These are phyloP conservation scores for Colletotrichum destructivum DNA, from an alignment of 2,329 filamentous ascomycete genomes.

Conservation along the genomic window DNA sequence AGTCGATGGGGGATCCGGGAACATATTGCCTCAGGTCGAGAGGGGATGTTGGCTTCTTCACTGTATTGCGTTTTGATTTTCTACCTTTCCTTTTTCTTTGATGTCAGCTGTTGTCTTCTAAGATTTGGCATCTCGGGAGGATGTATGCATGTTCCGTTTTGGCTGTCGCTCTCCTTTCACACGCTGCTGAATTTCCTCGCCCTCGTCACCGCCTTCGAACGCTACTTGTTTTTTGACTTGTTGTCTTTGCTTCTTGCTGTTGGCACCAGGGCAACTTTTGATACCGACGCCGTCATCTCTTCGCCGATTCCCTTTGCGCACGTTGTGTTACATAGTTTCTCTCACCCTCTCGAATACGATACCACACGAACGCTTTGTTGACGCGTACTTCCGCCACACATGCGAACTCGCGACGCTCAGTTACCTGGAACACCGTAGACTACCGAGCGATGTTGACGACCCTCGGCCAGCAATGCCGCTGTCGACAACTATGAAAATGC, in stretches of 20 bases:
- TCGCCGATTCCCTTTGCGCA: constrained; percentile 31
- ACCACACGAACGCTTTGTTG: constrained; percentile 20
- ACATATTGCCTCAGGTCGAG: constrained; percentile 27
- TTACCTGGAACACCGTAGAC: not conserved
- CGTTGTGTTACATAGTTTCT: constrained; percentile 34
- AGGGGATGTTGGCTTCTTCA: constrained; percentile 16
- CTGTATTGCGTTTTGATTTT: constrained; percentile 33
- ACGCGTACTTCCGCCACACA: constrained; percentile 1
- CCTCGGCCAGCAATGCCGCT: not conserved
- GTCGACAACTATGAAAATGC: not conserved
- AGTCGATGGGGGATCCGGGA: constrained; percentile 47
- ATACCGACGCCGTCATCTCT: constrained; percentile 39
- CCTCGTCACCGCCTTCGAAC: constrained; percentile 1
- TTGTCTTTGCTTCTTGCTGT: constrained; percentile 37
- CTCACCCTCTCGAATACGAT: constrained; percentile 37
- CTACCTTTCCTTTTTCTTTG: constrained; percentile 29
- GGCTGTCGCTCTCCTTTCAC: not conserved
- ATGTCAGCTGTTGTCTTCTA: no score
- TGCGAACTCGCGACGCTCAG: constrained; percentile 1
- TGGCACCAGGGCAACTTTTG: constrained; percentile 36
- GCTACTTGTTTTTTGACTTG: constrained; percentile 20
- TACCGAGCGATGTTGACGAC: not conserved
- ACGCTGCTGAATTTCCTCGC: constrained; percentile 19
- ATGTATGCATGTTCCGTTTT: constrained; percentile 28
- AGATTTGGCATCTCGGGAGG: constrained; percentile 25